These are phyloP conservation scores for Athelia sp. DNA, from an alignment of 1,284 basidiomycete species.

Conservation along the genomic window DNA sequence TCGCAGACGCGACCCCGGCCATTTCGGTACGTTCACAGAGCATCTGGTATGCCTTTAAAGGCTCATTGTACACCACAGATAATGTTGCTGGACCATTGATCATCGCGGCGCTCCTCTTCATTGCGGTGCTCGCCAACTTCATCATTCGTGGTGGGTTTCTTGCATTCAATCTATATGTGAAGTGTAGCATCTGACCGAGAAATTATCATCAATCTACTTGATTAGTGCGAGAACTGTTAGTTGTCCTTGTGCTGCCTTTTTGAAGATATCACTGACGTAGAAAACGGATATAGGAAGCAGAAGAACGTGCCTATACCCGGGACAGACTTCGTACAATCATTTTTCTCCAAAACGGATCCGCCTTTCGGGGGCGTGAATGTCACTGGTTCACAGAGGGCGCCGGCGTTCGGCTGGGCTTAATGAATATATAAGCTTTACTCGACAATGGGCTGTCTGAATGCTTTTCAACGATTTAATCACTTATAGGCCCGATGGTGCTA, in stretches of 20 bases:
- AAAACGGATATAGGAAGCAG: constrained; percentile 18
- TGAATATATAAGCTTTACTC: no score
- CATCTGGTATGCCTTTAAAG: background rate
- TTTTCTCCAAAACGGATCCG: background rate
- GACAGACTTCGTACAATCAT: constrained; percentile 4
- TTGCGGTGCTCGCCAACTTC: constrained; percentile 85
- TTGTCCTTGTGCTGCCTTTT: background rate
- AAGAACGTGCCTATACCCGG: constrained; percentile 31
- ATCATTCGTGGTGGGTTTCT: constrained; percentile 64
- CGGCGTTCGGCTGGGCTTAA: no score
- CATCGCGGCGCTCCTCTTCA: constrained; percentile 76
- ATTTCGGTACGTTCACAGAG: constrained; percentile 66
- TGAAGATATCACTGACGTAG: background rate
- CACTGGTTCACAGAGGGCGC: no score
- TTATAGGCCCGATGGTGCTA: no score
- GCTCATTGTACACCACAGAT: constrained; percentile 46
- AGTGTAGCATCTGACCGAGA: constrained; percentile 1
- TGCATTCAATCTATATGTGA: constrained; percentile 2
- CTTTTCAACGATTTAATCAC: no score
- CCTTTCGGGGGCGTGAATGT: no score
- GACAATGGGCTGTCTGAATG: no score
- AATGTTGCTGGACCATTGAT: constrained; percentile 76
- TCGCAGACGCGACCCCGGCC: constrained; percentile 83
- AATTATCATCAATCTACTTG: background rate
- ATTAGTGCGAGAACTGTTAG: constrained; percentile 42